Evolutionary conservation across 2,329 filamentous ascomycete species (phyloP), one percentile per base, ranked within the genome.

Genomic region (Stromatinia cepivora): DNA sequence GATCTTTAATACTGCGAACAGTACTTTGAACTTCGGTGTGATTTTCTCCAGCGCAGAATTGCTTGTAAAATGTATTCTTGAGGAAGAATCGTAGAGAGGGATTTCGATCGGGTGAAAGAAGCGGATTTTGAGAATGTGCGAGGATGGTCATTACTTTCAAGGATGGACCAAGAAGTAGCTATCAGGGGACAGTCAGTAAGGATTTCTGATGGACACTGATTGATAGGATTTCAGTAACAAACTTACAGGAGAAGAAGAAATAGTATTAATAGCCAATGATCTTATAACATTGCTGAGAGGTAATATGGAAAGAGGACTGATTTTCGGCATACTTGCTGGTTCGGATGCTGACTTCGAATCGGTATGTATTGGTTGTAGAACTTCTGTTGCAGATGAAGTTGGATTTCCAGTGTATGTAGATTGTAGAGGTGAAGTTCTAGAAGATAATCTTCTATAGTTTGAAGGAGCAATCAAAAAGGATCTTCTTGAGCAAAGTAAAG

Each of bases 1-100:
- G 88, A 45, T 83, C 79, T 79, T 92, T 92, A 13, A 97, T 83
- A 2, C 84, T 82, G 1, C 84, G 77, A 42, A 93, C 86, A 0
- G 90, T 93, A 42, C 78, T 80, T 54, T 83, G 82, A 2, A 96
- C 90, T 79, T 97, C 92, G 1, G 79, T 75, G 0, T 85, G 83
- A 62, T 87, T 90, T 80, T 93, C 91, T 39, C 94, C 94, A 0
- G 92, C 92, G 79, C 94, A 97, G 80, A 97, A 97, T 76, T 97
- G 94, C 34, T 89, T 88, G 79, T 97, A 97, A 76, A 97, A 93
- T 0, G 92, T 96, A 77, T 89, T 87, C 78, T 93, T 93, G 63
- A 97, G 83, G 54, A 93, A 77, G 70, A 83, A 86, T 56, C 88
- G 86, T 22, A 97, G 84, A 1, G 94, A 59, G 0, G 87, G 87